Percentiles rank a stretch among this genome's conserved stretches.
These are phyloP conservation scores for Eimeria nieschulzi DNA, from an alignment of 169 alveolate genomes.

Conservation along the genomic window DNA sequence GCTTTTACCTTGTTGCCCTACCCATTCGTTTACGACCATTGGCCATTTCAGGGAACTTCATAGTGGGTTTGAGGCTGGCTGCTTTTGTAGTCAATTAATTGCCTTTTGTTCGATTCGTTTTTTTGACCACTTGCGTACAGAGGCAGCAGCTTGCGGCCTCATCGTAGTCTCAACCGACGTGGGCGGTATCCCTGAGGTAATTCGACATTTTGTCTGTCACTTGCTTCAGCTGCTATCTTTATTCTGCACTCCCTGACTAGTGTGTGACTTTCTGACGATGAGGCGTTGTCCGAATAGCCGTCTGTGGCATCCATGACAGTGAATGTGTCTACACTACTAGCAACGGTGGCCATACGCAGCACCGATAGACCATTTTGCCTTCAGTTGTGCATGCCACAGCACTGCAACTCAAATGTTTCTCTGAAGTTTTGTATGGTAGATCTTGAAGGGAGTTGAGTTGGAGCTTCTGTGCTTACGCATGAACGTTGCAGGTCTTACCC, in stretches of 20 bases:
- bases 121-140: constrained; percentile 78
- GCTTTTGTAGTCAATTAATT: no score
- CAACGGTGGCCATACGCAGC: no score
- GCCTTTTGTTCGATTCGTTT: not conserved
- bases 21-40: no score
- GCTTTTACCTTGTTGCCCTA: no score
- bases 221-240: not conserved
- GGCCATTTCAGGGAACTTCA: no score
- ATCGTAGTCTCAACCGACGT: constrained; percentile 97
- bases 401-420: no score
- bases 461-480: no score
- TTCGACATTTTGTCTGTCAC: not conserved
- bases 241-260: not conserved
- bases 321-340: not conserved
- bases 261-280: not conserved
- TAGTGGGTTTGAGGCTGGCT: no score
- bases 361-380: no score
- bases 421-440: no score
- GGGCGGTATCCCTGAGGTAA: constrained; percentile 98
- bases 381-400: no score
- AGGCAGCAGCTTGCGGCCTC: constrained; percentile 99
- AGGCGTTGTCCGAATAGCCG: not conserved
- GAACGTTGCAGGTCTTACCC: constrained; percentile 49
- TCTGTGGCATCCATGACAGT: not conserved
- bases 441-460: no score